Evolutionary conservation across 75 land plant species (phyloP).

Genomic region (Gnetum montanum): DNA sequence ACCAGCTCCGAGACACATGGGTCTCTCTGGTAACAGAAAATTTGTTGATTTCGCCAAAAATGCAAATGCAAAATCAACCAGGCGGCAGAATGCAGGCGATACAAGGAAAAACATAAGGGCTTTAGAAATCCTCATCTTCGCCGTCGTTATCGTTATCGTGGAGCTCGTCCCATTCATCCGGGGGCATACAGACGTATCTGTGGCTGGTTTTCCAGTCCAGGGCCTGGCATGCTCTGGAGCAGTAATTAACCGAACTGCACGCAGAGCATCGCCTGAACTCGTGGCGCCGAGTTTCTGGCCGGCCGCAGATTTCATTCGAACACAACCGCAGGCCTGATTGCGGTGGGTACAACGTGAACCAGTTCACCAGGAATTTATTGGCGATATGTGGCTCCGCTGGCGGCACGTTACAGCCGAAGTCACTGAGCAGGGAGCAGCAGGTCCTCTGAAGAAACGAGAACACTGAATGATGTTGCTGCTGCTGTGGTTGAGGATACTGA

Average conservation of each 20-base stretch:
- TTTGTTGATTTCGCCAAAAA: background rate
- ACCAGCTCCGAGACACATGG: too few relatives aligned
- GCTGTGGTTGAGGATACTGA: background rate
- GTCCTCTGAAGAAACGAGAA: conserved; percentile 3
- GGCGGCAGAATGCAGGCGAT: background rate
- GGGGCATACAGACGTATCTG: conserved; percentile 60
- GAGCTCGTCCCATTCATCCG: conserved; percentile 43
- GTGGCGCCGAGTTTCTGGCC: conserved; percentile 74
- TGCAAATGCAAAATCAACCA: background rate
- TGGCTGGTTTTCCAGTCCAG: conserved; percentile 78
- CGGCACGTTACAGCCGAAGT: conserved; percentile 78
- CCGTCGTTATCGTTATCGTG: conserved; percentile 27
- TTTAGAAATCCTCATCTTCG: conserved; percentile 4
- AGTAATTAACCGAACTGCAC: conserved; percentile 80
- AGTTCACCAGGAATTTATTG: conserved; percentile 60
- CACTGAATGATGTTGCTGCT: background rate
- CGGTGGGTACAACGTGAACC: conserved; percentile 38
- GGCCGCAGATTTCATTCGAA: conserved; percentile 69
- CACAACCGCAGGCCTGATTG: conserved; percentile 45
- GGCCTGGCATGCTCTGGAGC: conserved; percentile 91
- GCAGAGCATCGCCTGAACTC: conserved; percentile 92
- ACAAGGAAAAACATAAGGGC: background rate
- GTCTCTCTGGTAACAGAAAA: background rate
- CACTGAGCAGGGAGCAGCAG: conserved; percentile 61
- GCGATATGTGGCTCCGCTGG: conserved; percentile 66